These are phyloP conservation scores for Solanum corneliomulleri DNA, from an alignment of 257 asterid genomes.

Conservation along the genomic window DNA sequence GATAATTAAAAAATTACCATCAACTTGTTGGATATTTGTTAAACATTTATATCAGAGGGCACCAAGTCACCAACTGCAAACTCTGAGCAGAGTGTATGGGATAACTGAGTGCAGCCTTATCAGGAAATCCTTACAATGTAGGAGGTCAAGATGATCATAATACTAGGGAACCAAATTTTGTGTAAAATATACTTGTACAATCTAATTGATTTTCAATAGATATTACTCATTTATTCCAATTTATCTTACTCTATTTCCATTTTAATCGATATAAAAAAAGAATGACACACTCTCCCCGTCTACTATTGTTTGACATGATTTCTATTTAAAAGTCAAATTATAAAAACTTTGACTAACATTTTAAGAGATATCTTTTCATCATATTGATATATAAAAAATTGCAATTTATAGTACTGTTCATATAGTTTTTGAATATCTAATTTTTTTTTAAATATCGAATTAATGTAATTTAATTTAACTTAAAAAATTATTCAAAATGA, in stretches of 20 bases:
- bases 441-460: too few species aligned
- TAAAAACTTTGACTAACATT: too few species aligned
- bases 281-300: too few species aligned
- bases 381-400: too few species aligned
- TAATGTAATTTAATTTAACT: too few species aligned
- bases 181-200: neutral
- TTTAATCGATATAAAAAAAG: neutral
- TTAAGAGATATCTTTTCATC: too few species aligned
- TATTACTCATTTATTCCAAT: neutral
- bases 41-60: neutral
- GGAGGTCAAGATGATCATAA: neutral
- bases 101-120: neutral
- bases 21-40: neutral
- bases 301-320: too few species aligned
- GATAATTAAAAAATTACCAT: neutral
- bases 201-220: neutral
- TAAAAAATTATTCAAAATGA: too few species aligned
- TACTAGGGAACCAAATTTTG: neutral
- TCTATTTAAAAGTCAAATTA: too few species aligned
- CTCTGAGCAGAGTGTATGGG: neutral
- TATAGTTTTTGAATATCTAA: too few species aligned
- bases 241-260: neutral
- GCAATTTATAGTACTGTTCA: too few species aligned
- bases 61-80: slow-evolving; percentile 14
- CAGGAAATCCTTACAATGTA: neutral